A percentile compares a stretch with the other conserved stretches of the same genome.
Conservation (phyloP, 331 rosid species). For the Dryas integrifolia region DNA sequence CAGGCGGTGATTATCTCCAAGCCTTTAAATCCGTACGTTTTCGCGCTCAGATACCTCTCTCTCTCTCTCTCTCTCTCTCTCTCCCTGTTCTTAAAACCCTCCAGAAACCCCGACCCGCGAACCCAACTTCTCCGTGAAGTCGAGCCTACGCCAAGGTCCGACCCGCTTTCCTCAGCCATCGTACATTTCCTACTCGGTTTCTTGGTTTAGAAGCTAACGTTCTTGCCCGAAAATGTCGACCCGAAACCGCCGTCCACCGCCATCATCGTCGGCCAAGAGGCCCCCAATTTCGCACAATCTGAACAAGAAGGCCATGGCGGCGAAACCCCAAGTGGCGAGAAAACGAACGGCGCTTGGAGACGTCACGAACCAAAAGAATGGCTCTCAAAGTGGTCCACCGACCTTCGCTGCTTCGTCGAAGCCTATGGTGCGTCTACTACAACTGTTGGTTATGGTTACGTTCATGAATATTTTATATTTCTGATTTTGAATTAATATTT, state of each 20-base stretch:
- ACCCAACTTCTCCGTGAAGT: not conserved
- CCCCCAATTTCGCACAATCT: conserved; percentile 33
- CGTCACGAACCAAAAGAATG: conserved; percentile 57
- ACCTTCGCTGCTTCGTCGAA: conserved; percentile 34
- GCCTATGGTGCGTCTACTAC: conserved; percentile 42
- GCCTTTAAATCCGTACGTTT: not conserved
- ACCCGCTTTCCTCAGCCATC: not conserved
- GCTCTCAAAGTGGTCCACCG: conserved; percentile 30
- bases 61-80: not conserved
- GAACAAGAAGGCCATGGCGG: conserved; percentile 31
- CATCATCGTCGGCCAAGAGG: conserved; percentile 52
- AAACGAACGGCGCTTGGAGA: conserved; percentile 77
- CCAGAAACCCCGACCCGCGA: conserved; percentile 2
- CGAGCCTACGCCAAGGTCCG: not conserved
- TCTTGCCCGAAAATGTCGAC: conserved; percentile 38
- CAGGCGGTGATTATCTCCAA: not conserved
- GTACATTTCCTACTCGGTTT: not conserved
- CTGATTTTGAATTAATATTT: not conserved
- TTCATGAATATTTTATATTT: not conserved
- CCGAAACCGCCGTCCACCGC: conserved; percentile 51
- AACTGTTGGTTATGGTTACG: not conserved
- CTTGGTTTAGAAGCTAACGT: conserved; percentile 15
- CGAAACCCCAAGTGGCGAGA: conserved; percentile 46
- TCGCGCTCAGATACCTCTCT: conserved; percentile 18
- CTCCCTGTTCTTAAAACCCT: not conserved